A percentile compares a stretch with the other conserved stretches of the same genome.
These are phyloP conservation scores for Raddia guianensis DNA, from an alignment of 176 grass and related monocot species.

Conservation along the genomic window DNA sequence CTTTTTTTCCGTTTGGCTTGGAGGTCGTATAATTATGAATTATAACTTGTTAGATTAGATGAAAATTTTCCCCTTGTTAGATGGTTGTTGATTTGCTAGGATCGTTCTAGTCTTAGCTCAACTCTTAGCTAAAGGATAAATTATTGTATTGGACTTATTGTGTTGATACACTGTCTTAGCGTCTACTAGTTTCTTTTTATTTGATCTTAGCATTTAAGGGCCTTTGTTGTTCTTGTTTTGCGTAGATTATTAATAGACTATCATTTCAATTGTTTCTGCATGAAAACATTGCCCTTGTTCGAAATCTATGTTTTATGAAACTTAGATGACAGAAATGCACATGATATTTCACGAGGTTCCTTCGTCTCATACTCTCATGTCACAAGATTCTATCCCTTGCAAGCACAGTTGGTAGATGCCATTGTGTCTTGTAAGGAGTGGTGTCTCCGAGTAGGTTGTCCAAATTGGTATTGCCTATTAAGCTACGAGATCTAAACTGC, in stretches of 20 bases:
- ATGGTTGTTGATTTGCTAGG: neutral
- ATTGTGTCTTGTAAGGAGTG: neutral
- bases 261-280: neutral
- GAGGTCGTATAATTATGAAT: neutral
- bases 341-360: neutral
- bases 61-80: neutral
- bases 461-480: neutral
- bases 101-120: neutral
- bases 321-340: neutral
- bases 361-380: no score
- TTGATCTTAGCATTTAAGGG: neutral
- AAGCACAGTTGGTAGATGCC: neutral
- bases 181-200: neutral
- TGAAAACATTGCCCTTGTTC: neutral
- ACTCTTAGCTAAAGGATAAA: neutral
- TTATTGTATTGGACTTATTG: neutral
- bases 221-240: neutral
- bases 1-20: neutral
- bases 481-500: neutral
- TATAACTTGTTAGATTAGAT: constrained; percentile 24
- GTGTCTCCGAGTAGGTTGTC: neutral
- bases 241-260: constrained; percentile 1
- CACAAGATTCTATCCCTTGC: neutral
- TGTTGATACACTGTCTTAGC: neutral
- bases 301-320: neutral